Conservation (phyloP, 129 eudicot species). For the Mikania micrantha region DNA sequence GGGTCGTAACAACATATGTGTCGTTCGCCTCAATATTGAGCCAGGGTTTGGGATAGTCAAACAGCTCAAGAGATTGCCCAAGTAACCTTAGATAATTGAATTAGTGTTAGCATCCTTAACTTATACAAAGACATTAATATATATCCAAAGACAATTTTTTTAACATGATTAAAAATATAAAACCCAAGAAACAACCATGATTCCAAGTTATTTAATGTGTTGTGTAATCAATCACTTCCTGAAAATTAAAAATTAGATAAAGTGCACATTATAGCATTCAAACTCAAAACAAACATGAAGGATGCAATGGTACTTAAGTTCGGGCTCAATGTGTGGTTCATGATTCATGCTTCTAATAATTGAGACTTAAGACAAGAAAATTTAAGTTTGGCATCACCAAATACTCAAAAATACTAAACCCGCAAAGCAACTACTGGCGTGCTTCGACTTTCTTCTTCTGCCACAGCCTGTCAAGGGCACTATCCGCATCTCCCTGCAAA, state of each 20-base stretch:
- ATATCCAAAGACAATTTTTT: too few species aligned
- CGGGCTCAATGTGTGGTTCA: background rate
- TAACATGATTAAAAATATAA: too few species aligned
- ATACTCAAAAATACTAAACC: background rate
- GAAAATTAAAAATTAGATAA: background rate
- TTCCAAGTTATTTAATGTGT: background rate
- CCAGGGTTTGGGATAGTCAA: too few species aligned
- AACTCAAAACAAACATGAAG: background rate
- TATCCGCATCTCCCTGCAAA: constrained; percentile 74
- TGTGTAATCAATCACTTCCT: background rate
- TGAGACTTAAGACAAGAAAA: background rate
- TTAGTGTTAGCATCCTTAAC: too few species aligned
- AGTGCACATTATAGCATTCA: background rate
- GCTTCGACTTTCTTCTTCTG: constrained; percentile 59
- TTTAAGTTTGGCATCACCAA: background rate
- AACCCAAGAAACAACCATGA: too few species aligned
- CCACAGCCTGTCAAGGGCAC: constrained; percentile 76
- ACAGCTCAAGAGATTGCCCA: too few species aligned
- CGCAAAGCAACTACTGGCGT: constrained; percentile 24
- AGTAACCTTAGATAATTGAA: too few species aligned
- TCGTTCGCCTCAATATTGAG: too few species aligned
- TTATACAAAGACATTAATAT: too few species aligned
- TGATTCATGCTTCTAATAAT: background rate
- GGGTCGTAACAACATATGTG: too few species aligned
- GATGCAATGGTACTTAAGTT: background rate